phyloP scores from a whole-genome alignment of 257 asterid genomes.

The Sherardia arvensis region DNA sequence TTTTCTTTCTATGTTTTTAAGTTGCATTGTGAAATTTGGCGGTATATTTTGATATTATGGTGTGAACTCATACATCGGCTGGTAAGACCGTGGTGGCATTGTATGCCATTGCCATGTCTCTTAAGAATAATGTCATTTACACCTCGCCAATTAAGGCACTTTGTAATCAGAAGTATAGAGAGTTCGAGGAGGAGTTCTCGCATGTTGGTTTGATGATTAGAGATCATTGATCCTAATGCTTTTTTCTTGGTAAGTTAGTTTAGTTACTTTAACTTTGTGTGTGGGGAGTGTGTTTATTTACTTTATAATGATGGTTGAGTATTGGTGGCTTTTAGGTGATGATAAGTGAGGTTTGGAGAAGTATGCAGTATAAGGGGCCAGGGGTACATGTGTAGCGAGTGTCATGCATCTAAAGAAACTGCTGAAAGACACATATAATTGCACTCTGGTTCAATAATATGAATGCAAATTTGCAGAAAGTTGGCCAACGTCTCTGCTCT shows the following conservation, averaged over 20 bases:
- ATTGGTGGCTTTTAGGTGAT: constrained; percentile 55
- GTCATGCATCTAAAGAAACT: no score
- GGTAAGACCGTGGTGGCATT: constrained; percentile 96
- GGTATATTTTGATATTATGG: constrained; percentile 32
- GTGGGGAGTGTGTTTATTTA: background rate
- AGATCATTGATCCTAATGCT: constrained; percentile 87
- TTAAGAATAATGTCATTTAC: constrained; percentile 68
- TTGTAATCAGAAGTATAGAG: constrained; percentile 92
- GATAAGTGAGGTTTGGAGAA: constrained; percentile 99
- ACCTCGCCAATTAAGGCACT: constrained; percentile 97
- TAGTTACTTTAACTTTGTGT: background rate
- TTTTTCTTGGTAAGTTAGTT: constrained; percentile 80
- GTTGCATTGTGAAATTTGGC: background rate
- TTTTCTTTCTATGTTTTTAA: background rate
- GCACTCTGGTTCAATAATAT: no score
- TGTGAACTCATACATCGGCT: constrained; percentile 92
- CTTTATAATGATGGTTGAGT: constrained; percentile 6
- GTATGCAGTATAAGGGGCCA: constrained; percentile 97
- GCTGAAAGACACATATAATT: no score
- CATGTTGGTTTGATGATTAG: constrained; percentile 99
- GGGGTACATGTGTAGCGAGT: no score
- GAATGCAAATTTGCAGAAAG: no score
- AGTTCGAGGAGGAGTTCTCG: constrained; percentile 94
- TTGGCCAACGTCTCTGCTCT: no score
- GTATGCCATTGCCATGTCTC: constrained; percentile 86